Base-by-base conservation (phyloP, 2,329 filamentous ascomycete species). In the Knufia petricola region DNA sequence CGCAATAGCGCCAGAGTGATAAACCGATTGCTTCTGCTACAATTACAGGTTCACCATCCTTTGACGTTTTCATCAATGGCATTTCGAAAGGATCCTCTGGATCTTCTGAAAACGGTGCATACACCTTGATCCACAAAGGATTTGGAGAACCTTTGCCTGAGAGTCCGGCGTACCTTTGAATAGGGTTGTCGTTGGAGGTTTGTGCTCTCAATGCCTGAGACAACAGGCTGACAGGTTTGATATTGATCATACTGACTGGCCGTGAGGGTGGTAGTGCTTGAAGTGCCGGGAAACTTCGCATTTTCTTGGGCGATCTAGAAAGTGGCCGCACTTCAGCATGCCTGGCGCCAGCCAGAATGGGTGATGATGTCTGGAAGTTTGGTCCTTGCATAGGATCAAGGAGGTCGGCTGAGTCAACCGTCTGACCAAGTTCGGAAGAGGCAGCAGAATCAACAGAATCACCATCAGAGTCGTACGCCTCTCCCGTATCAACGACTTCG, bases 21-120 rank as follows among this genome's bases (percentile, higher is more conserved):
- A 82, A 67, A 2, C 79, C 79, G 55, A 83, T 82, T 2, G 79
- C 74, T 58, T 83, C 79, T 1, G 73, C 72, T 3, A 83, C 79
- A 3, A 71, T 78, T 17, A 79, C 73, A 36, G 67, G 65, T 8
- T 68, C 65, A 20, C 71, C 67, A 32, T 79, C 75, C 52, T 78
- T 78, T 7, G 74, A 74, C 34, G 71, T 71, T 41, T 75, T 71
- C 20, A 71, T 67, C 21, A 82, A 66, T 3, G 78, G 72, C 50
- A 83, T 68, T 58, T 82, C 76, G 36, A 80, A 66, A 0, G 78
- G 72, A 40, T 77, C 72, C 2, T 74, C 70, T 0, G 77, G 67
- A 21, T 75, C 70, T 2, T 71, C 66, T 1, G 78, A 79, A 55
- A 77, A 81, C 0, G 79, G 78, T 13, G 72, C 70, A 58, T 79